Evolutionary conservation across 371 early-diverging fungal genomes (phyloP), one percentile per base, ranked within the genome.

Genomic region (Syncephalis plumigaleata): DNA sequence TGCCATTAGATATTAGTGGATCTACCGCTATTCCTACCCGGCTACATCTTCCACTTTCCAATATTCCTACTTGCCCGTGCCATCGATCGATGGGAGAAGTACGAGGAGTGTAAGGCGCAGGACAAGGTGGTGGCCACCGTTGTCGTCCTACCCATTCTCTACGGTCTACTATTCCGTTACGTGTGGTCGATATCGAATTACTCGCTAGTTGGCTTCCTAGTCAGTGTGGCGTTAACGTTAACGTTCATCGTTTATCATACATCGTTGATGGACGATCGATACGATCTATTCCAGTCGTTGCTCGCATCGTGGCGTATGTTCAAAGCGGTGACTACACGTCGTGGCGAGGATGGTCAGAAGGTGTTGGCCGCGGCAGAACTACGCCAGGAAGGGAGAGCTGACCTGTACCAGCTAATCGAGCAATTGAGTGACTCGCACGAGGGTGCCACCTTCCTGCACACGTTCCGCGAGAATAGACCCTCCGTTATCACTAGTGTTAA

Each of bases 21-120:
- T 45, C 55, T 74, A 31, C 75, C 75, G 40, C 49, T 74, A 22
- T 70, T 69, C 49, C 52, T 74, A 49, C 75, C 75, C 8, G 70
- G 68, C 43, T 55, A 71, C 15, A 53, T 66, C 37, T 63, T 74
- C 51, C 70, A 71, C 44, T 65, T 59, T 11, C 75, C 75, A 0
- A 60, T 74, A 2, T 74, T 69, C 43, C 38, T 65, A 13, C 31
- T 71, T 9, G 71, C 66, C 23, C 58, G 55, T 20, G 8, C 65
- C 8, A 60, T 64, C 44, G 67, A 67, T 24, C 57, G 55, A 9
- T 65, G 53, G 31, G 75, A 74, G 50, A 52, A 54, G 23, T 65
- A 70, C 42, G 66, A 66, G 11, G 75, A 74, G 50, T 66, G 65
- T 0, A 63, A 61, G 1, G 61, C 75, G 1, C 75, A 74, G 47